Percentiles rank a stretch among this genome's conserved stretches.
phyloP scores from a whole-genome alignment of 1,284 basidiomycete genomes.

The Coniferiporia sulphurascens region DNA sequence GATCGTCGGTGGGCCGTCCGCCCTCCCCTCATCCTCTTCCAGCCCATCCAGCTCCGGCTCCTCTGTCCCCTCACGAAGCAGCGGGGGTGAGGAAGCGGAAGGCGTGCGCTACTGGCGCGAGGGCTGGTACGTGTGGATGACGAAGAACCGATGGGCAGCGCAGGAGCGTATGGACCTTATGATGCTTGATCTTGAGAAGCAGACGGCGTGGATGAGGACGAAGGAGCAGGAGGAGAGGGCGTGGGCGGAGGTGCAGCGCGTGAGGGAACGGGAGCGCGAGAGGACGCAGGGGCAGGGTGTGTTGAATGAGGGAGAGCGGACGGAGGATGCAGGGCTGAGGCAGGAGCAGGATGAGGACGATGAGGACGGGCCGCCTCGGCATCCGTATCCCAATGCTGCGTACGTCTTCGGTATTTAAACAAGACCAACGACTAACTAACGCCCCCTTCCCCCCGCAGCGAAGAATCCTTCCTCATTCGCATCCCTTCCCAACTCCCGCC shows the following conservation, averaged over 20 bases:
- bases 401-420: neutral
- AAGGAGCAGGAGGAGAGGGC: slow-evolving; percentile 40
- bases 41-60: too few relatives aligned
- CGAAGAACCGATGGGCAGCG: slow-evolving; percentile 45
- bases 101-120: slow-evolving; percentile 59
- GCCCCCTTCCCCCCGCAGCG: slow-evolving; percentile 24
- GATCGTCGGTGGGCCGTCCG: neutral
- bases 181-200: slow-evolving; percentile 48
- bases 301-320: neutral
- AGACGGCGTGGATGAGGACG: slow-evolving; percentile 37
- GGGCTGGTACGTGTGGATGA: slow-evolving; percentile 71
- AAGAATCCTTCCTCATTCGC: slow-evolving; percentile 28
- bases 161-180: slow-evolving; percentile 56
- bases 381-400: slow-evolving; percentile 13
- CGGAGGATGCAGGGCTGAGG: neutral
- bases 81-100: slow-evolving; percentile 21
- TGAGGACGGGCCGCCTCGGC: neutral
- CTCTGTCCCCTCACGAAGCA: too few relatives aligned
- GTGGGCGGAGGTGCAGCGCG: slow-evolving; percentile 29
- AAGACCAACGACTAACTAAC: slow-evolving; percentile 11
- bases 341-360: neutral
- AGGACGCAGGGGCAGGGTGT: slow-evolving; percentile 1
- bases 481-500: slow-evolving; percentile 34
- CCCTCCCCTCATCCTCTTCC: neutral
- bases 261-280: neutral